These are phyloP conservation scores for Taphrina deformans DNA, from an alignment of 1,139 yeast genomes.

Conservation along the genomic window DNA sequence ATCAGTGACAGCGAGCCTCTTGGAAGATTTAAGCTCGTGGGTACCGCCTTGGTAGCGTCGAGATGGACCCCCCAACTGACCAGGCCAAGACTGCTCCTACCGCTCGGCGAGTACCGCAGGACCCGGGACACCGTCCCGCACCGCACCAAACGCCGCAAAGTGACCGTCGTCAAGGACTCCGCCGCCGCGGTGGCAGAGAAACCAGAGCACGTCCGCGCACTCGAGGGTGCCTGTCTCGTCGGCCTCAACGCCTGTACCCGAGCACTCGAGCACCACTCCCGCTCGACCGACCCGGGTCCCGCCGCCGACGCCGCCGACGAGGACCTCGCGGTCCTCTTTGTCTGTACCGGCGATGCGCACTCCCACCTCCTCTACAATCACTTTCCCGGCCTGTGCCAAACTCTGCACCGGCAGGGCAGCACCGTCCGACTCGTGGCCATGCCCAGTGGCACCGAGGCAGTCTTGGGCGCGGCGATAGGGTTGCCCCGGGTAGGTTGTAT, in stretches of 20 bases:
- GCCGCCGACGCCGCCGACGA: neutral
- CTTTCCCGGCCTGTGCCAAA: constrained; percentile 4
- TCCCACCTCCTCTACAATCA: neutral
- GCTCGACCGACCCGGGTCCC: neutral
- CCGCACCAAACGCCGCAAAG: constrained; percentile 5
- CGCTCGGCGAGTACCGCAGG: neutral
- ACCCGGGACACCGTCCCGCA: neutral
- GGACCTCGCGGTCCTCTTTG: neutral
- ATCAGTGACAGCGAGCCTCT: neutral
- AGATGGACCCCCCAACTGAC: neutral
- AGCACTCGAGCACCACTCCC: neutral
- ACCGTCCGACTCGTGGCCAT: neutral
- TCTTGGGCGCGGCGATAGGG: neutral
- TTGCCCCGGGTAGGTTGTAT: constrained; percentile 16
- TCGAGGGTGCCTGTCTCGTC: neutral
- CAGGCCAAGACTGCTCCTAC: neutral
- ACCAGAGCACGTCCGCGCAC: neutral
- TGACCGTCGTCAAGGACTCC: neutral
- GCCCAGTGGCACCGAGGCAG: constrained; percentile 1
- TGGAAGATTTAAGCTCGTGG: neutral
- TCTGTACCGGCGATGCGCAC: neutral
- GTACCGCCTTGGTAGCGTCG: no score
- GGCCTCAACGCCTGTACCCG: constrained; percentile 12
- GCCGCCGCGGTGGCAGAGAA: neutral
- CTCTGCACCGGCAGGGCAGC: neutral